phyloP scores from a whole-genome alignment of 805 yeast genomes.

The Teunomyces aglyptinius region DNA sequence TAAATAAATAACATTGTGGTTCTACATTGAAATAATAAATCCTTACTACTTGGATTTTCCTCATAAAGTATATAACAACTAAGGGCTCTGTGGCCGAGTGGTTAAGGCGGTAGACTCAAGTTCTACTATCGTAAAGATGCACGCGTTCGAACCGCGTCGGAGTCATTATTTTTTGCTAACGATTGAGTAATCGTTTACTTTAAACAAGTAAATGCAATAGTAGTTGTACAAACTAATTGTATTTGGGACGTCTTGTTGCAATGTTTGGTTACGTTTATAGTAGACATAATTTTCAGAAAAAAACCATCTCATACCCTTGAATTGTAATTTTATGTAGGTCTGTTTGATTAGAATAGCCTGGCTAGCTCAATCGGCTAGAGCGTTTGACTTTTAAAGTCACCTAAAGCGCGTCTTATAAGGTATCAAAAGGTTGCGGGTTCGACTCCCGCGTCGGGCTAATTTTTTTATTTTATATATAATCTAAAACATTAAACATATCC shows the following conservation, averaged over 20 bases:
- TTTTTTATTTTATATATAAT: neutral
- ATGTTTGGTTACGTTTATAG: no score
- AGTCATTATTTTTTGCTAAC: constrained; percentile 2
- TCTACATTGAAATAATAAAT: no score
- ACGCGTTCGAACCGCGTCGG: constrained; percentile 6
- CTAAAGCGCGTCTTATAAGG: constrained; percentile 5
- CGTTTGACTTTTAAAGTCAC: constrained; percentile 12
- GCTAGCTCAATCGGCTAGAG: constrained; percentile 17
- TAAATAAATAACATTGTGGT: no score
- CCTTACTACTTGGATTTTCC: no score
- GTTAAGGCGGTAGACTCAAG: constrained; percentile 5
- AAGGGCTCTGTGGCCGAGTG: no score
- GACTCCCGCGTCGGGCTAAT: constrained; percentile 6
- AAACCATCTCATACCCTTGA: no score
- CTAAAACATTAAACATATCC: neutral
- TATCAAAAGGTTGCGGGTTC: constrained; percentile 7
- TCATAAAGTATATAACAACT: no score
- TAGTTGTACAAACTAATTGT: no score
- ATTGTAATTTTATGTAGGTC: neutral
- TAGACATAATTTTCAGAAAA: neutral
- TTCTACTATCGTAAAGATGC: constrained; percentile 5
- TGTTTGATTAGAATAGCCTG: constrained; percentile 18
- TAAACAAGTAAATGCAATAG: no score
- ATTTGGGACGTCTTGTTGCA: no score
- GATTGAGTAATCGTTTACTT: no score